Conservation (phyloP, 176 grass and related monocot species). For the maize (Zea mays) region Zm-B73-REFERENCE-NAM-5.0 NC_050096.1:271341001-271341500, state of each 20-base stretch:
- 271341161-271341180: background rate
- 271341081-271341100: conserved; percentile 78
- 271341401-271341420: background rate
- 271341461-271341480: too few species aligned
- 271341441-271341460: too few species aligned
- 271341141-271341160: background rate
- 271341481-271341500: too few species aligned
- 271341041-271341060: background rate
- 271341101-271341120: conserved; percentile 81
- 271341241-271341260: background rate
- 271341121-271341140: background rate
- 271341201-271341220: background rate
- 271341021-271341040: background rate
- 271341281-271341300: conserved; percentile 12
- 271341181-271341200: background rate
- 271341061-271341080: conserved; percentile 68
- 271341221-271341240: background rate
- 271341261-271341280: conserved; percentile 23
- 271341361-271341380: background rate
- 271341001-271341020: background rate
- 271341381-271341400: background rate
- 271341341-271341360: background rate
- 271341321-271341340: conserved; percentile 2
- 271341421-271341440: background rate
- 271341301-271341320: background rate